Conservation (phyloP, 208 protist species). For the Acanthamoeba sp. region DNA sequence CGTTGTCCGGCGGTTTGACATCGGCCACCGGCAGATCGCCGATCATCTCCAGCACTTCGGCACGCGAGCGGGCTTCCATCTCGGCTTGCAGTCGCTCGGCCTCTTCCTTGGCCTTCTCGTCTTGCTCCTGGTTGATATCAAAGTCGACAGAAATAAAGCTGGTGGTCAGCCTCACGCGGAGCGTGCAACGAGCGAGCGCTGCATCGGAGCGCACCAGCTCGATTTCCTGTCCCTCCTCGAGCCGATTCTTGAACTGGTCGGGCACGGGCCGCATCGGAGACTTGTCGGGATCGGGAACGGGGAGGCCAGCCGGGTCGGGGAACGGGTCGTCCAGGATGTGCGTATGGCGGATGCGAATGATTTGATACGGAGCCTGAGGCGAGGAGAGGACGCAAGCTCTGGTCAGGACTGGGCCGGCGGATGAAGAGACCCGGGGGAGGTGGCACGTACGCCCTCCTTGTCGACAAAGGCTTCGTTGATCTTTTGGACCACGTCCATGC, state of each 20-base stretch:
- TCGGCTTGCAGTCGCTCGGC: not conserved
- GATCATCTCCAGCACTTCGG: conserved; percentile 96
- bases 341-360: conserved; percentile 92
- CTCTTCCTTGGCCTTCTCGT: conserved; percentile 49
- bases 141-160: too few relatives aligned
- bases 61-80: conserved; percentile 85
- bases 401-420: too few relatives aligned
- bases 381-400: not conserved
- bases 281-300: conserved; percentile 17
- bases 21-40: conserved; percentile 97
- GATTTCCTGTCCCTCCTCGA: conserved; percentile 77
- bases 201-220: not conserved
- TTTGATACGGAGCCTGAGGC: conserved; percentile 84
- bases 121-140: conserved; percentile 17
- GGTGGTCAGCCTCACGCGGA: too few relatives aligned
- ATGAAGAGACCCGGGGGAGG: not conserved
- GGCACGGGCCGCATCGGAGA: conserved; percentile 51
- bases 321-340: conserved; percentile 94
- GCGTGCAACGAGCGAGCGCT: not conserved
- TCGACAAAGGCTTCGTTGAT: conserved; percentile 89
- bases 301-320: conserved; percentile 86
- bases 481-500: conserved; percentile 83
- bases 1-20: conserved; percentile 97
- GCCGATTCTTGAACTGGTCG: conserved; percentile 24
- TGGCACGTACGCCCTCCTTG: conserved; percentile 27